These are phyloP conservation scores for Cicer judaicum DNA, from an alignment of 306 rosid genomes.

Conservation along the genomic window DNA sequence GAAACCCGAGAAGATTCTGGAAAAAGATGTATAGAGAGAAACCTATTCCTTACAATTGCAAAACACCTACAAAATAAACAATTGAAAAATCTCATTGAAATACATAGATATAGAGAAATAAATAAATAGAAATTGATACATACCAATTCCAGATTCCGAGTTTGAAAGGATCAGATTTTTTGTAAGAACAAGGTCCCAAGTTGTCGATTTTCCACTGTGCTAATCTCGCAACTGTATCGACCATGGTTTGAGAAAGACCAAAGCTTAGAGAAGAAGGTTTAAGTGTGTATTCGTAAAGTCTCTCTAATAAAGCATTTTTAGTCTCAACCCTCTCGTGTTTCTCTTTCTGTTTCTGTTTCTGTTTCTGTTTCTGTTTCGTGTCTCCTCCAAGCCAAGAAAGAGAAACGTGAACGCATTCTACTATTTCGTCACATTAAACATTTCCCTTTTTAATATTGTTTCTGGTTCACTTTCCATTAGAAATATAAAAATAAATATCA, in stretches of 20 bases:
- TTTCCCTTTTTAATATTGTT: too few relatives aligned
- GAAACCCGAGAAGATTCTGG: constrained; percentile 75
- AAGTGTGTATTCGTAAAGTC: too few relatives aligned
- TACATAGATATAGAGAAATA: neutral
- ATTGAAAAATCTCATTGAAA: neutral
- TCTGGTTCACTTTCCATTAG: too few relatives aligned
- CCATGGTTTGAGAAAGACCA: constrained; percentile 42
- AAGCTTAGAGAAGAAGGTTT: too few relatives aligned
- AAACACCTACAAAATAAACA: constrained; percentile 52
- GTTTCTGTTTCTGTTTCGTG: neutral
- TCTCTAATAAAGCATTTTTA: too few relatives aligned
- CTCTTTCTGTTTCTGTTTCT: too few relatives aligned
- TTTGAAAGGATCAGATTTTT: constrained; percentile 78
- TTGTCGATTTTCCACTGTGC: constrained; percentile 90
- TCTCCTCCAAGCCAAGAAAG: neutral
- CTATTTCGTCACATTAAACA: too few relatives aligned
- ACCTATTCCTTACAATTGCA: constrained; percentile 72
- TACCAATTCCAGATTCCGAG: constrained; percentile 96
- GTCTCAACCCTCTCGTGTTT: neutral
- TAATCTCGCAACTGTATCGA: constrained; percentile 68
- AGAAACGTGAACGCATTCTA: constrained; percentile 5
- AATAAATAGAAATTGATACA: neutral
- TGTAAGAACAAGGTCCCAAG: constrained; percentile 70
- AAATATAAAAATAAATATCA: too few relatives aligned
- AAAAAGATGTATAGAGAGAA: constrained; percentile 69